These are phyloP conservation scores for Fusarium haematococcum DNA, from an alignment of 2,329 filamentous ascomycete genomes.

Conservation along the genomic window DNA sequence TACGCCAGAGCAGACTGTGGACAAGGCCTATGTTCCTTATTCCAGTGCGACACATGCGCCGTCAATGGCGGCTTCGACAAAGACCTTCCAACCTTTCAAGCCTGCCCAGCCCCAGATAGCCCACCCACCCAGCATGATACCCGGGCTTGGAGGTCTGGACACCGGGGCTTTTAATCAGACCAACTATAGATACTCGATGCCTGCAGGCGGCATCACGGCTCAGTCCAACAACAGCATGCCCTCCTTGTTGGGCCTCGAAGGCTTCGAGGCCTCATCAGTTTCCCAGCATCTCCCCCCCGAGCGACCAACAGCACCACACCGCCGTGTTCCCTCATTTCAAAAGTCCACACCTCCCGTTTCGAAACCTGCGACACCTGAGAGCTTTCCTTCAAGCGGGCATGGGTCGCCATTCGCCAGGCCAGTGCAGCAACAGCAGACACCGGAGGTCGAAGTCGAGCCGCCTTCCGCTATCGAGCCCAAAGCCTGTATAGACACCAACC, in stretches of 20 bases:
- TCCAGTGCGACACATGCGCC: background rate
- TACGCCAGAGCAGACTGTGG: background rate
- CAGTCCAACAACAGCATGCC: background rate
- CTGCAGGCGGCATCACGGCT: background rate
- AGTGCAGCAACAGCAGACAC: background rate
- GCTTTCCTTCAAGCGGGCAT: background rate
- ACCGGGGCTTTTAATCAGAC: background rate
- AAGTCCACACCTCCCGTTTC: background rate
- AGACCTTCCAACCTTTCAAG: constrained; percentile 3
- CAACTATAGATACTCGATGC: background rate
- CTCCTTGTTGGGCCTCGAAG: background rate
- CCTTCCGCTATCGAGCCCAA: background rate
- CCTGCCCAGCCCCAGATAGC: background rate
- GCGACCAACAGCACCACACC: background rate
- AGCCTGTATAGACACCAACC: background rate
- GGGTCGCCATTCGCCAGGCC: background rate
- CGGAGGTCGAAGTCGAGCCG: background rate
- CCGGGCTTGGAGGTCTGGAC: background rate
- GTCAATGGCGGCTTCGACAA: background rate
- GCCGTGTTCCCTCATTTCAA: background rate
- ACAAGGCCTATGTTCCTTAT: background rate
- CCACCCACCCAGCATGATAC: background rate
- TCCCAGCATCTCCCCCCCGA: background rate
- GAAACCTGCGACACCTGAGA: background rate
- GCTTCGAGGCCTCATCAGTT: background rate